phyloP scores from a whole-genome alignment of 495 filamentous ascomycete genomes.

The Penicillium cataractarum region DNA sequence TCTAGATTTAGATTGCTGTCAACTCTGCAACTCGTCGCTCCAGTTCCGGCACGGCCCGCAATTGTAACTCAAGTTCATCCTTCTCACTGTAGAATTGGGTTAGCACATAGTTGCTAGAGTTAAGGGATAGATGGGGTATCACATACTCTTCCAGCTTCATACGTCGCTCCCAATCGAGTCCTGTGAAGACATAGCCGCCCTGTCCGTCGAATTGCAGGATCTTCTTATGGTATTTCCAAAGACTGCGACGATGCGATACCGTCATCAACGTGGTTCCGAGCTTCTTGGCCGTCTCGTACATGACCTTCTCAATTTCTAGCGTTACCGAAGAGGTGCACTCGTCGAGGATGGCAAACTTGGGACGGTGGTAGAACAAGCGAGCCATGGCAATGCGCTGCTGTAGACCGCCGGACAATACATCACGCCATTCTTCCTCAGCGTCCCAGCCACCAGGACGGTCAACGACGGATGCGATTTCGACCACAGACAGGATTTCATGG shows the following conservation, averaged over 20 bases:
- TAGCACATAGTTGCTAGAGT: slow-evolving; percentile 8
- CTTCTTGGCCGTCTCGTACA: slow-evolving; percentile 95
- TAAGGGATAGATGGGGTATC: slow-evolving; percentile 8
- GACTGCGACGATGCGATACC: slow-evolving; percentile 83
- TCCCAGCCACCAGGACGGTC: slow-evolving; percentile 86
- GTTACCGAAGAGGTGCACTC: slow-evolving; percentile 96
- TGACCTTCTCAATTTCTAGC: slow-evolving; percentile 87
- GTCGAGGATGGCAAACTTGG: slow-evolving; percentile 88
- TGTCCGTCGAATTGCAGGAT: slow-evolving; percentile 97
- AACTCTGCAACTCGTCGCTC: slow-evolving; percentile 84
- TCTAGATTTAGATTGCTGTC: slow-evolving; percentile 31
- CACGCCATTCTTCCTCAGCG: slow-evolving; percentile 94
- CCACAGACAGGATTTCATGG: slow-evolving; percentile 69
- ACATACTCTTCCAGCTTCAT: slow-evolving; percentile 83
- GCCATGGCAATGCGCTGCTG: slow-evolving; percentile 99
- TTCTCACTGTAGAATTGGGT: slow-evolving; percentile 65
- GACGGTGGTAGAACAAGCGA: slow-evolving; percentile 90
- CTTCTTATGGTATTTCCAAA: slow-evolving; percentile 94
- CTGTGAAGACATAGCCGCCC: slow-evolving; percentile 87
- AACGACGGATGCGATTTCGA: slow-evolving; percentile 84
- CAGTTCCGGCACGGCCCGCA: slow-evolving; percentile 84
- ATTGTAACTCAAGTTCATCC: slow-evolving; percentile 85
- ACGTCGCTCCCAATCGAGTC: slow-evolving; percentile 84
- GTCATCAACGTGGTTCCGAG: slow-evolving; percentile 95
- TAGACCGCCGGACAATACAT: slow-evolving; percentile 83